Base-by-base conservation (phyloP, 2,329 filamentous ascomycete species). In the Aspergillaceae sp. region DNA sequence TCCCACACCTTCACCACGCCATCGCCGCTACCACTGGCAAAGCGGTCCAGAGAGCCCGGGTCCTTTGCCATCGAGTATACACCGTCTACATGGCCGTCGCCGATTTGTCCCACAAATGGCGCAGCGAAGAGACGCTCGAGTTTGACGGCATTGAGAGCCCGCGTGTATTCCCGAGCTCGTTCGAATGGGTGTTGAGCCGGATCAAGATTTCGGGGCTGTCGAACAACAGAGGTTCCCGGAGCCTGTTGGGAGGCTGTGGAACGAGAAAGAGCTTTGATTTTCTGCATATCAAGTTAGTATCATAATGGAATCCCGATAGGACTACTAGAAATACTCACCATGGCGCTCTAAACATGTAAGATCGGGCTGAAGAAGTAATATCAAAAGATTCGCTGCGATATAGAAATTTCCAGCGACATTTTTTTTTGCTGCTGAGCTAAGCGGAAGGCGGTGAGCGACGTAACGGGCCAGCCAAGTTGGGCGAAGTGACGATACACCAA, bases 1-100 rank as follows among this genome's bases (percentile, higher is more conserved):
- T 94, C 84, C 89, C 89, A 94, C 32, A 92, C 85, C 69, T 98
- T 98, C 48, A 98, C 80, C 7, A 96, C 82, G 53, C 92, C 91
- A 66, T 98, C 92, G 52, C 90, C 90, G 55, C 84, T 88, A 38
- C 87, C 89, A 60, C 86, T 91, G 5, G 89, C 87, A 56, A 90
- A 79, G 47, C 83, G 75, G 56, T 87, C 78, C 28, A 91, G 69
- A 5, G 82, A 83, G 55, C 80, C 81, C 5, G 85, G 84, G 56
- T 92, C 87, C 65, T 89, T 89, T 49, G 85, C 84, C 65, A 92
- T 80, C 33, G 80, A 80, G 66, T 91, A 92, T 7, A 86, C 82
- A 52, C 92, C 92, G 61, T 98, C 92, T 46, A 96, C 87, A 69
- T 98, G 92, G 19, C 92, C 91, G 30, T 80, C 77, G 45, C 91